phyloP scores from a whole-genome alignment of 257 asterid species.

The Verbascum thapsus region DNA sequence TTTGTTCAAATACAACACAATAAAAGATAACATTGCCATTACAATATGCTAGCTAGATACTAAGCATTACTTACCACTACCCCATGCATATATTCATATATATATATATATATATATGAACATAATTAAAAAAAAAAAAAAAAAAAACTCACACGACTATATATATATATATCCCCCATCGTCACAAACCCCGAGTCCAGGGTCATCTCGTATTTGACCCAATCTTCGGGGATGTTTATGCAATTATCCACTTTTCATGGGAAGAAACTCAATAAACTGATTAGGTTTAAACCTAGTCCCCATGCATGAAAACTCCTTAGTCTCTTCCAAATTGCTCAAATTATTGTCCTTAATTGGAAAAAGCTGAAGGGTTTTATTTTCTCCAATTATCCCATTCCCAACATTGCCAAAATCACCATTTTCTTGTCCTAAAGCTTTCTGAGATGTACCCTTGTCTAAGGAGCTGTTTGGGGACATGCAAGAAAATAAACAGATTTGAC shows the following conservation, averaged over 20 bases:
- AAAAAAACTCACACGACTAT: too few relatives aligned
- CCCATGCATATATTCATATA: background rate
- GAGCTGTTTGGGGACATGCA: conserved; percentile 23
- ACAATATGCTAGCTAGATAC: background rate
- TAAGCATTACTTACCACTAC: conserved; percentile 21
- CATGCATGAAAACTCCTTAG: conserved; percentile 13
- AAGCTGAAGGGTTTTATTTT: conserved; percentile 50
- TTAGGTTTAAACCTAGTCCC: conserved; percentile 32
- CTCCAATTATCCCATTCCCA: conserved; percentile 12
- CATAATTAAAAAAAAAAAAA: conserved; percentile 16
- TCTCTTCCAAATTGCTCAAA: conserved; percentile 20
- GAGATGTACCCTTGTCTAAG: conserved; percentile 20
- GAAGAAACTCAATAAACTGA: conserved; percentile 61
- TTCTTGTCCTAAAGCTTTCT: conserved; percentile 27
- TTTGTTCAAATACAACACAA: background rate
- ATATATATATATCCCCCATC: background rate
- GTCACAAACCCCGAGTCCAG: conserved; percentile 11
- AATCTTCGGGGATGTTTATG: too few relatives aligned
- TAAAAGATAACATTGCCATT: background rate
- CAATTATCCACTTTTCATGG: conserved; percentile 28
- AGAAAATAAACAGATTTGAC: conserved; percentile 26
- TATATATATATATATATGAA: conserved; percentile 13
- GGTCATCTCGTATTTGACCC: too few relatives aligned
- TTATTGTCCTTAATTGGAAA: conserved; percentile 41
- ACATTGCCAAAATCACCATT: conserved; percentile 14